Evolutionary conservation across 495 filamentous ascomycete genomes (phyloP).

Genomic region (Chaetomium fimeti): DNA sequence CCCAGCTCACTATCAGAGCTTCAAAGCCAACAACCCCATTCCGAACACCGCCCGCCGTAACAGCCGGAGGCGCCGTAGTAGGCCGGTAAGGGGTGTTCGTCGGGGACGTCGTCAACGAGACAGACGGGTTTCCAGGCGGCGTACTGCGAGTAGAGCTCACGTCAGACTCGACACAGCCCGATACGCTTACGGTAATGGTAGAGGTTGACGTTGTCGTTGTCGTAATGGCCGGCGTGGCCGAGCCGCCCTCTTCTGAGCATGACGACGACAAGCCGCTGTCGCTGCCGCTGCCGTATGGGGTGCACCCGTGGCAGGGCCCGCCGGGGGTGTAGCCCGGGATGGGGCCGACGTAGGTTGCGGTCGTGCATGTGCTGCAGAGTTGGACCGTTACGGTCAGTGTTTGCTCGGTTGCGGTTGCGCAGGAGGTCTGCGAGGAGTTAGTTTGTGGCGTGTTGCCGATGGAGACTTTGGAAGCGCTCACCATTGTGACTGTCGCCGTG

Average conservation of each 20-base stretch:
- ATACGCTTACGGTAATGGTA: background rate
- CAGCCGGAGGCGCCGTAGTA: slow-evolving; percentile 11
- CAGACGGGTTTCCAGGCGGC: background rate
- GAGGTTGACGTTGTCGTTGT: slow-evolving; percentile 1
- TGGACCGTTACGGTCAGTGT: slow-evolving; percentile 35
- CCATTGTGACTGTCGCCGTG: slow-evolving; percentile 39
- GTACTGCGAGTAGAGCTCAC: background rate
- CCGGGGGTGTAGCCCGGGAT: slow-evolving; percentile 38
- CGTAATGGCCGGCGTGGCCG: background rate
- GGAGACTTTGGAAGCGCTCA: slow-evolving; percentile 11
- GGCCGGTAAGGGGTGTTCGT: slow-evolving; percentile 13
- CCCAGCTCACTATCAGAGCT: background rate
- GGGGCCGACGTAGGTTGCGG: slow-evolving; percentile 32
- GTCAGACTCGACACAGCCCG: background rate
- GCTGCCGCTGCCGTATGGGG: slow-evolving; percentile 10
- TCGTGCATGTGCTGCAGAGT: slow-evolving; percentile 33
- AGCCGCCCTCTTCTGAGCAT: background rate
- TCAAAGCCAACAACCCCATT: background rate
- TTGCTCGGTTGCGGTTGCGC: slow-evolving; percentile 23
- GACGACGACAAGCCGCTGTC: background rate
- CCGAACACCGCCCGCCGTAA: slow-evolving; percentile 19
- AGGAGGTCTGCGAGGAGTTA: slow-evolving; percentile 27
- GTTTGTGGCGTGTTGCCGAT: background rate
- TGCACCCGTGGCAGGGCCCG: slow-evolving; percentile 33
- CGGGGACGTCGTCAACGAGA: background rate